Base-by-base conservation (phyloP, 1,284 basidiomycete species). In the Malassezia arunalokei region DNA sequence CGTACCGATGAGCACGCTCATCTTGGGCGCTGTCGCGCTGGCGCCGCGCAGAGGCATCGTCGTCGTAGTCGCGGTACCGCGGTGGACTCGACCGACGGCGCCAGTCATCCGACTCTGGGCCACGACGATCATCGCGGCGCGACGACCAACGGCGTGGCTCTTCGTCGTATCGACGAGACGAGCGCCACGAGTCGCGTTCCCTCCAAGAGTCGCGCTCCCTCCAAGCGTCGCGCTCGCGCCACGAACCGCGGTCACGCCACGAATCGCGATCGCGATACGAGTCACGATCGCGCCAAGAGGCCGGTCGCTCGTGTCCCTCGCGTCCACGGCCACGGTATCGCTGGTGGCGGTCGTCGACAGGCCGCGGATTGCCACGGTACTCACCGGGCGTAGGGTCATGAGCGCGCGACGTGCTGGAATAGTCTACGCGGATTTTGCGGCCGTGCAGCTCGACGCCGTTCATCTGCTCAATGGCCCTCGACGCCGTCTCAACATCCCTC, bases 301-400 rank as follows among this genome's bases (percentile, higher is more conserved):
- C 47, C 12, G 32, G 43, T 11, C 28, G 29, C n/a, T 46, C 52
- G 38, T 43, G 43, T 3, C 33, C 29, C 17, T 24, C 31, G 38
- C 37, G 33, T 41, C 32, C 49, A 7, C 41, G 27, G 40, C 27
- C 40, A 17, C 29, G 40, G n/a, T 32, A 33, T 28, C 44, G 14
- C 7, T 32, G 20, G 24, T 38, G 38, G 28, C 66, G 60, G 49
- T 69, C 67, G 38, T 68, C 67, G 0, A 41, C 24, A 8, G 57
- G 57, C 5, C 66, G 59, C 3, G 64, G 55, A 45, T 64, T 62
- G 39, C 70, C 70, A 47, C 66, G 61, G 77, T 98, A 98, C 76
- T 95, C 87, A 59, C 92, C 92, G 4, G 94, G 92, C 12, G 92
- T 98, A 8, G 94, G 88, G 12, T 86, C 83, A 76, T 98, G 92